Percentiles rank a stretch among this genome's conserved stretches.
These are phyloP conservation scores for Apophysomyces trapeziformis DNA, from an alignment of 371 early-diverging fungal genomes.

Conservation along the genomic window DNA sequence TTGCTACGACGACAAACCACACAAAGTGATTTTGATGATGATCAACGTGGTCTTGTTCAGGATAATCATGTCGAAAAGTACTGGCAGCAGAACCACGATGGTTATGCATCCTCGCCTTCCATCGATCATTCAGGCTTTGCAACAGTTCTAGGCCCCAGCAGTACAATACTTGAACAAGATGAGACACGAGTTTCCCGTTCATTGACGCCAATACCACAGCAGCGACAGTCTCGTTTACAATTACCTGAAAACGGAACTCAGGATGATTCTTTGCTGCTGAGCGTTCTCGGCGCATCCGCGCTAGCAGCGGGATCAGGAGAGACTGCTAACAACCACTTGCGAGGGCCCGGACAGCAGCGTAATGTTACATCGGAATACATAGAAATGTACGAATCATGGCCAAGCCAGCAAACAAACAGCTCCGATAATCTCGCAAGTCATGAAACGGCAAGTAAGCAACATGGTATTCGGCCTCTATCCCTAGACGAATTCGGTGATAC, in stretches of 20 bases:
- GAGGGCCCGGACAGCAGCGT: neutral
- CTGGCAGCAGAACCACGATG: constrained; percentile 6
- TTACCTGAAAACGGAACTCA: neutral
- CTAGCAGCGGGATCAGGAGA: neutral
- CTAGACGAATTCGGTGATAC: neutral
- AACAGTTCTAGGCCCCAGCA: neutral
- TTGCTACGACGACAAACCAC: neutral
- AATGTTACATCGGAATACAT: constrained; percentile 8
- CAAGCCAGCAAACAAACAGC: neutral
- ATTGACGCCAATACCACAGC: no score
- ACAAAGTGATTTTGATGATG: constrained; percentile 11
- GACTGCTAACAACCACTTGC: neutral
- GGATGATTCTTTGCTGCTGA: neutral
- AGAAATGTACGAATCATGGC: constrained; percentile 13
- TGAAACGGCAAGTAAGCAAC: neutral
- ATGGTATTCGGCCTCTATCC: neutral
- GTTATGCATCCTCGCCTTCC: neutral
- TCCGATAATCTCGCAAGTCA: neutral
- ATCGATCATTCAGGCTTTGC: neutral
- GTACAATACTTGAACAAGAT: neutral
- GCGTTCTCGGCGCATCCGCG: neutral
- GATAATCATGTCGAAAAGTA: constrained; percentile 19
- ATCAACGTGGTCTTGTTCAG: constrained; percentile 10
- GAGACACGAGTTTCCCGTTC: neutral
- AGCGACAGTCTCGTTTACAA: neutral